Conservation (phyloP, 768 basidiomycete species). For the Paxillus involutus region DNA sequence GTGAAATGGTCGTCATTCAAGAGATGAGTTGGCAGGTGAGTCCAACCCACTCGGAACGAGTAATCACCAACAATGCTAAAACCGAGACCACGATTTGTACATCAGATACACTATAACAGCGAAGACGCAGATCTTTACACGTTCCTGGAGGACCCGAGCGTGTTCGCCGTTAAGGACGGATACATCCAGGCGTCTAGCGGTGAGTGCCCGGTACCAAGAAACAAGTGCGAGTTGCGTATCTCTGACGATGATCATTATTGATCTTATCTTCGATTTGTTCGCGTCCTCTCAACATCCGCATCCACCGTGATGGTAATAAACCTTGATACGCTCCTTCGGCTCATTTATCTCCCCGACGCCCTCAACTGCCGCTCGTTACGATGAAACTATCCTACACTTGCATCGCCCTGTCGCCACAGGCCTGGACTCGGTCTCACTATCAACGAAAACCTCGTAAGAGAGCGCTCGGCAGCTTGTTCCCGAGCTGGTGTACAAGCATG, state of each 20-base stretch:
- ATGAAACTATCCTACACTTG: background rate
- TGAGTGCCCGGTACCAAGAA: conserved; percentile 12
- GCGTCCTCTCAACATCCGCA: background rate
- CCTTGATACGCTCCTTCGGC: background rate
- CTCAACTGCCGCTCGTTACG: background rate
- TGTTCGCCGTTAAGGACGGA: conserved; percentile 55
- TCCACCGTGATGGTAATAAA: background rate
- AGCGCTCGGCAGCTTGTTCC: conserved; percentile 15
- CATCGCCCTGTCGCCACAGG: conserved; percentile 30
- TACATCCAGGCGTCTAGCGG: conserved; percentile 46
- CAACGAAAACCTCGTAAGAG: conserved; percentile 54
- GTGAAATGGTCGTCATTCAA: conserved; percentile 50
- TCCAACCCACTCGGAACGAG: background rate
- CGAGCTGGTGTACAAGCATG: conserved; percentile 17
- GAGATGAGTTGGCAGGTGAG: conserved; percentile 63
- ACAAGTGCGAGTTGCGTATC: background rate
- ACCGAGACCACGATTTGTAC: no score
- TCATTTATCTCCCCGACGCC: background rate
- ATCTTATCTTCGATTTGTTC: conserved; percentile 1
- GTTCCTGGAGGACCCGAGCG: conserved; percentile 50
- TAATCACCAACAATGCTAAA: background rate
- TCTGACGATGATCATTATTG: background rate
- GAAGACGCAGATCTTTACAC: conserved; percentile 60
- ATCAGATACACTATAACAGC: conserved; percentile 64
- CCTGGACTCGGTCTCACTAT: conserved; percentile 61